Percentiles rank a stretch among this genome's conserved stretches.
These are phyloP conservation scores for Moesziomyces antarcticus DNA, from an alignment of 1,284 basidiomycete species.

Conservation along the genomic window DNA sequence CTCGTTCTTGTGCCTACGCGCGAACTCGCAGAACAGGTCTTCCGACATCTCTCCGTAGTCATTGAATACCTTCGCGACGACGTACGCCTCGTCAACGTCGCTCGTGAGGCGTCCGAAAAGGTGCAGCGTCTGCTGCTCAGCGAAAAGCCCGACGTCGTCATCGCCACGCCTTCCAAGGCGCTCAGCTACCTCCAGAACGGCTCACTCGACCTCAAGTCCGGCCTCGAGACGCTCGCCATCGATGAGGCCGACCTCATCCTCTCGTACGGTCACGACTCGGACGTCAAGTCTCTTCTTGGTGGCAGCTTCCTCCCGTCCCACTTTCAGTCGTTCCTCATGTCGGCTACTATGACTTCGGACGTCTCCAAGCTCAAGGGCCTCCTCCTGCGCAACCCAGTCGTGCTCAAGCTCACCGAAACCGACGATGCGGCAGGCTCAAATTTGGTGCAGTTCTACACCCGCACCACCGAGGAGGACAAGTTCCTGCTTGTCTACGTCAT, in stretches of 20 bases:
- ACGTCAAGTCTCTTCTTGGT: slow-evolving; percentile 84
- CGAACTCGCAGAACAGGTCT: slow-evolving; percentile 91
- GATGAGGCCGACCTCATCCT: slow-evolving; percentile 98
- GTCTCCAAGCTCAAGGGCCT: slow-evolving; percentile 90
- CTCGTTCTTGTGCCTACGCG: slow-evolving; percentile 92
- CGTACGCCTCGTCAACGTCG: slow-evolving; percentile 81
- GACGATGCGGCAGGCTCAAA: slow-evolving; percentile 42
- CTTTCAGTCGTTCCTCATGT: slow-evolving; percentile 95
- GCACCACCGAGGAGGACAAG: slow-evolving; percentile 86
- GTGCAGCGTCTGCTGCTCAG: slow-evolving; percentile 85
- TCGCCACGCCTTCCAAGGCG: slow-evolving; percentile 89
- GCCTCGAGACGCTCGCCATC: slow-evolving; percentile 87
- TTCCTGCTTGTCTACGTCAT: slow-evolving; percentile 94
- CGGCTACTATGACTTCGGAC: slow-evolving; percentile 96
- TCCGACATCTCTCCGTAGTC: slow-evolving; percentile 77
- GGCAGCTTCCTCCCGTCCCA: slow-evolving; percentile 80
- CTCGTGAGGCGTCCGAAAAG: slow-evolving; percentile 73
- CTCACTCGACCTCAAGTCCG: slow-evolving; percentile 67
- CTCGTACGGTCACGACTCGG: slow-evolving; percentile 93
- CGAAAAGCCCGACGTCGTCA: slow-evolving; percentile 89
- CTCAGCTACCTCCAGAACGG: slow-evolving; percentile 83
- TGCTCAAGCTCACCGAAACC: slow-evolving; percentile 66
- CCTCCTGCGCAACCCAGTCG: slow-evolving; percentile 84
- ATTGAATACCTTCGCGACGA: slow-evolving; percentile 79
- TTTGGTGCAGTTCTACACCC: slow-evolving; percentile 62